Evolutionary conservation across 2,329 filamentous ascomycete species (phyloP), one percentile per base, ranked within the genome.

Genomic region (Colletotrichum acutatum): DNA sequence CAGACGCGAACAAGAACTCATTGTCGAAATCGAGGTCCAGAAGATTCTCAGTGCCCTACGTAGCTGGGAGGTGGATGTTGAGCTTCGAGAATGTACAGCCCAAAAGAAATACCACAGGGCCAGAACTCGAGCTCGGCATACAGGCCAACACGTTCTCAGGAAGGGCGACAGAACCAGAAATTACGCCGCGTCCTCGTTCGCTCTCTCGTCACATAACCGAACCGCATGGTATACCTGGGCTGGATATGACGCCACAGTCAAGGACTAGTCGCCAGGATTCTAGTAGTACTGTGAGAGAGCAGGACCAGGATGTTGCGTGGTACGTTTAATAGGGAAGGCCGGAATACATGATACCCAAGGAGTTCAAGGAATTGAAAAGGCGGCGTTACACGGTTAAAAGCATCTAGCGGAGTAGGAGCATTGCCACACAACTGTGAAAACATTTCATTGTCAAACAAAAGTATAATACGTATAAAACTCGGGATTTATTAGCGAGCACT

Each of bases 301-400:
- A 42, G 16, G 52, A 72, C 22, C n/a, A 69, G 12, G 69, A 69
- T 22, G 58, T 46, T 32, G 12, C 59, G 32, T 57, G 60, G 58
- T 69, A 69, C 32, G 69, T 60, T 60, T 72, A n/a, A 72, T 46
- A 24, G 46, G 24, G 24, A 26, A 46, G 46, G 19, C 42, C 65
- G 69, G 59, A 14, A 3, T 28, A n/a, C 7, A 64, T 60, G 69
- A 69, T 72, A 71, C 66, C 65, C 52, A 30, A 26, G 69, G 65
- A 64, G 66, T 69, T 58, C 5, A 49, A 28, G 24, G 26, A n/a
- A 26, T 12, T 5, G 24, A 4, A 68, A 68, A 68, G 42, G 28
- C 37, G 53, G 8, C 7, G 22, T 56, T 12, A 28, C 24, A 12
- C 26, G 5, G 24, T 28, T 16, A 3, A 56, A 28, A 28, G 8